These are phyloP conservation scores for Neofusicoccum sp. DNA, from an alignment of 2,329 filamentous ascomycete genomes.

Conservation along the genomic window DNA sequence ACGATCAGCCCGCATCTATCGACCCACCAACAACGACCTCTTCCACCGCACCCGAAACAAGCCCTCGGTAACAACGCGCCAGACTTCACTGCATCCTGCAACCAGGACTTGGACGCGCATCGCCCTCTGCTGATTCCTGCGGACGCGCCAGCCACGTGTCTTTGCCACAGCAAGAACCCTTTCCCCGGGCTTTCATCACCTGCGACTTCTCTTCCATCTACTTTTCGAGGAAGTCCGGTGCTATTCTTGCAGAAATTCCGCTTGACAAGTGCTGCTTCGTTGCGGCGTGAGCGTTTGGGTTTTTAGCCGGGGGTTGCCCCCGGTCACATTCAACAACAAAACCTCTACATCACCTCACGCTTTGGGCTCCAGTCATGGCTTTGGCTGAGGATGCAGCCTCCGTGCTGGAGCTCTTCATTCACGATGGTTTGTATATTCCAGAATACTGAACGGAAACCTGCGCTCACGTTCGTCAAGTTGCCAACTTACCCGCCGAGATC, in stretches of 20 bases:
- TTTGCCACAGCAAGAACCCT: not conserved
- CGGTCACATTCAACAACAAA: not conserved
- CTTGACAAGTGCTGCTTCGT: not conserved
- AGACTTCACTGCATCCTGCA: not conserved
- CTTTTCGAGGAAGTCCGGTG: not conserved
- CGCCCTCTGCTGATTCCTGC: not conserved
- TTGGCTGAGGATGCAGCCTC: constrained; percentile 63
- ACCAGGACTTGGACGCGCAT: not conserved
- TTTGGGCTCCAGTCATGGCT: constrained; percentile 32
- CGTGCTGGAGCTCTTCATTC: constrained; percentile 77
- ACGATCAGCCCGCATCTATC: constrained; percentile 4
- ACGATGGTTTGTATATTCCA: constrained; percentile 55
- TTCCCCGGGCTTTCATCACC: not conserved
- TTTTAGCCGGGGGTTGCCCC: not conserved
- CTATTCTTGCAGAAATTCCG: not conserved
- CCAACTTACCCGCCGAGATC: constrained; percentile 81
- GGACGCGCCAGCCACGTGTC: not conserved
- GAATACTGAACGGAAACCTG: not conserved
- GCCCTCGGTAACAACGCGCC: not conserved
- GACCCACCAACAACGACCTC: not conserved
- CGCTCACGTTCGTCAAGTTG: constrained; percentile 49
- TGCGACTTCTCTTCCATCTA: not conserved
- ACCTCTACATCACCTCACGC: not conserved
- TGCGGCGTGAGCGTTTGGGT: not conserved
- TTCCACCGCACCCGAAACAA: not conserved